Base-by-base conservation (phyloP, 2,329 filamentous ascomycete species). In the Chaetomiaceae sp. region DNA sequence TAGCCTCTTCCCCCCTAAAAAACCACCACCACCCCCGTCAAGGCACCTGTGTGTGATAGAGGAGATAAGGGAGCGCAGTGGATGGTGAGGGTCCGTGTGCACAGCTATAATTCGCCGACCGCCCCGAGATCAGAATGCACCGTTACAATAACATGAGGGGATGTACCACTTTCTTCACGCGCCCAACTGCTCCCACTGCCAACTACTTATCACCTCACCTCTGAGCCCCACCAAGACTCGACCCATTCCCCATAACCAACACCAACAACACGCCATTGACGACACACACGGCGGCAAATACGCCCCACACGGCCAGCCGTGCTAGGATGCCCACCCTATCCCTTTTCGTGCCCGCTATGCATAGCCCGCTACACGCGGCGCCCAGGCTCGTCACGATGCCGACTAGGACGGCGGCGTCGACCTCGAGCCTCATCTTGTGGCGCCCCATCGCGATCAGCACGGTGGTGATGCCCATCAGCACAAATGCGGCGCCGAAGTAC, bases 371-470 rank as follows among this genome's bases (percentile, higher is more conserved):
- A 41, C 82, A 79, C 0, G 80, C 81, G 60, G 82, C 82, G 53
- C 82, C 75, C 35, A 90, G 65, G 56, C 83, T 87, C 27, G 79
- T 73, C 30, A 87, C 75, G 14, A 86, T 82, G 9, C 86, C 87
- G 35, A 88, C 73, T 1, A 87, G 75, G 2, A 87, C 85, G 8
- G 83, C 87, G 0, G 79, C 80, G 60, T 91, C 86, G 3, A 92
- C 87, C 65, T 88, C 82, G n/a, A 82, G 74, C 5, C 78, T 74
- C 57, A 85, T 74, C 64, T 79, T 86, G 63, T 82, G 83, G 41
- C 79, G 76, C 9, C 86, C 87, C 1, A 87, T 87, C 12, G 73
- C 69, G 27, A 87, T 80, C 33, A 93, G 76, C 9, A 86, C 73
- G 33, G 74, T 74, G 0, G 86, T 79, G 27, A 92, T 76, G 42